Base-by-base conservation (phyloP, 208 protist genomes). In the Herpetomonas tarakana region DNA sequence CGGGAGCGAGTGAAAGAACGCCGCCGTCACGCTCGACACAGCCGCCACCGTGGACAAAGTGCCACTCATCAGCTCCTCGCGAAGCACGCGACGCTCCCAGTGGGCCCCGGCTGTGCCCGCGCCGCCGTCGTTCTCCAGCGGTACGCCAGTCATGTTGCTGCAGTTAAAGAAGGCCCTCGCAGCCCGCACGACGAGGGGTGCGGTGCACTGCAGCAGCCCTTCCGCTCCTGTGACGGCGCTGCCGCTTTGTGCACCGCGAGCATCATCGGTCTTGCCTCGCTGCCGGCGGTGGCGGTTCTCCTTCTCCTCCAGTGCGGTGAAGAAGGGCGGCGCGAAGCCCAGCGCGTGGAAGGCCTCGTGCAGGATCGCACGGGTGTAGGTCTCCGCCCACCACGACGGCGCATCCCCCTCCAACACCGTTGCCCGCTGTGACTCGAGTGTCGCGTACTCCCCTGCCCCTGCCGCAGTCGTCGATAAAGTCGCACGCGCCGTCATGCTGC, bases 31-130 rank as follows among this genome's bases (percentile, higher is more conserved):
- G 21, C 50, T 30, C 1, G 76, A 83, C n/a, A 93, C 54, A 0
- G 81, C 65, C 3, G 68, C 47, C 16, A 62, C 49, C 0, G 46
- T 31, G 3, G 64, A 61, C 1, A 74, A 65, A 0, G 83, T 61
- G 22, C 84, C 91, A 1, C 76, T 64, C 91, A 96, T 96, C 3
- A 89, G 59, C 26, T 96, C 91, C 44, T 91, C 82, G 6, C 58
- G 60, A 44, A 86, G 76, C 35, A 71, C 44, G 9, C 74, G 29
- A 12, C 84, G 75, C 61, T 93, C 84, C 91, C 83, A 96, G 72
- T 96, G 91, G 7, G 74, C 78, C 9, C 69, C 27, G 1, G 66
- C 82, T 0, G 86, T 93, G n/a, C 83, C 85, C 3, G 55, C 51
- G 6, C 66, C 78, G 19, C 88, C 88, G 29, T 84, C 71, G 41